Conservation (phyloP, 2,329 filamentous ascomycete species). For the Microcyclosporella mali region DNA sequence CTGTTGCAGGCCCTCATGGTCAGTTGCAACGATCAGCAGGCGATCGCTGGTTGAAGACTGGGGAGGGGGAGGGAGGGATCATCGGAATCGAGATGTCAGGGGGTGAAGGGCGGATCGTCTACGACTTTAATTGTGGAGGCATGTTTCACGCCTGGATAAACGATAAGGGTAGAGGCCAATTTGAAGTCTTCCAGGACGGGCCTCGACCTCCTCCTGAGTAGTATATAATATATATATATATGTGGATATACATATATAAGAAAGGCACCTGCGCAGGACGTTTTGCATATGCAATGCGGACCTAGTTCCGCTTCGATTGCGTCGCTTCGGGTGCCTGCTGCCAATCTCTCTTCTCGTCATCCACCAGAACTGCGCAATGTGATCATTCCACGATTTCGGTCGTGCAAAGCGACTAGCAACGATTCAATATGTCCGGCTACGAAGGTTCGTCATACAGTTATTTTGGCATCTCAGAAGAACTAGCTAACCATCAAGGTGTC, state of each 20-base stretch:
- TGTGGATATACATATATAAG: background rate
- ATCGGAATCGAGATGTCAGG: slow-evolving; percentile 67
- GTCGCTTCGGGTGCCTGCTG: background rate
- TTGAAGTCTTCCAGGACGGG: slow-evolving; percentile 16
- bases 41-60: slow-evolving; percentile 63
- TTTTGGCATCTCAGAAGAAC: background rate
- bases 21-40: slow-evolving; percentile 70
- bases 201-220: slow-evolving; percentile 4
- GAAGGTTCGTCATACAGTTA: slow-evolving; percentile 7
- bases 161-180: slow-evolving; percentile 49
- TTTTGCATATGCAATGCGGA: background rate
- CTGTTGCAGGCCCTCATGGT: slow-evolving; percentile 64
- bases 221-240: background rate
- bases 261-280: background rate
- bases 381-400: background rate
- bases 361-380: slow-evolving; percentile 3
- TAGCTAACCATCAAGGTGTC: slow-evolving; percentile 6
- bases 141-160: slow-evolving; percentile 80
- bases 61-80: slow-evolving; percentile 78
- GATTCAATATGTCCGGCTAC: slow-evolving; percentile 13
- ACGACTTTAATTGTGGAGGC: slow-evolving; percentile 78
- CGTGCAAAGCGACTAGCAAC: background rate
- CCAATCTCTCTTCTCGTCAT: too few species aligned
- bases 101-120: slow-evolving; percentile 53
- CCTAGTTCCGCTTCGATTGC: slow-evolving; percentile 1